These are phyloP conservation scores for Serendipita sp. DNA, from an alignment of 768 basidiomycete species.

Conservation along the genomic window DNA sequence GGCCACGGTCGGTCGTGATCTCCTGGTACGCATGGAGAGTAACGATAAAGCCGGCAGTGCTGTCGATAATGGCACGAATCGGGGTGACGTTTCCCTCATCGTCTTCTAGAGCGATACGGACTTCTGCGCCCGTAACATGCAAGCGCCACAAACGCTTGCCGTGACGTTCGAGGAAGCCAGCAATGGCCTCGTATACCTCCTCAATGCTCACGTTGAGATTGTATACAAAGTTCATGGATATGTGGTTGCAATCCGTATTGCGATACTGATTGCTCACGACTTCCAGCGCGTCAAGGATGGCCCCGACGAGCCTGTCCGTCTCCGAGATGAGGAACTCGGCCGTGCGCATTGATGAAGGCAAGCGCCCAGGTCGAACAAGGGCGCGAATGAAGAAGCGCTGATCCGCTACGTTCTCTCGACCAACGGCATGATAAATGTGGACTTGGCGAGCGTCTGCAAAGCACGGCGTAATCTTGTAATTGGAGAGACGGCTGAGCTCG, in stretches of 20 bases:
- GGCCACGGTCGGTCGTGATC: conserved; percentile 89
- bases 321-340: conserved; percentile 98
- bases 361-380: conserved; percentile 85
- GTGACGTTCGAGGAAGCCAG: conserved; percentile 98
- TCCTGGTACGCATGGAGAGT: conserved; percentile 98
- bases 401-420: conserved; percentile 93
- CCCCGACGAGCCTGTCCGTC: conserved; percentile 90
- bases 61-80: conserved; percentile 95
- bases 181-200: conserved; percentile 89
- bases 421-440: conserved; percentile 93
- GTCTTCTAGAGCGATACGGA: conserved; percentile 89
- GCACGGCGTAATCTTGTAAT: conserved; percentile 92
- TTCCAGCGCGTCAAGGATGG: conserved; percentile 86
- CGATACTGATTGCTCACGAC: conserved; percentile 81
- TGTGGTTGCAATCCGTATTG: conserved; percentile 94
- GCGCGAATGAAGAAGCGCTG: conserved; percentile 97
- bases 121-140: conserved; percentile 95
- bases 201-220: conserved; percentile 90
- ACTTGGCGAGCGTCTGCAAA: conserved; percentile 96
- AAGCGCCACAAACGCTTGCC: conserved; percentile 97
- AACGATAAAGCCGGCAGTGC: conserved; percentile 96
- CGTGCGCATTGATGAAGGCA: conserved; percentile 81
- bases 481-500: conserved; percentile 87
- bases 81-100: conserved; percentile 88
- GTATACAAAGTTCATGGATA: conserved; percentile 99